Conservation (phyloP, 441 rosid species). For the Eruca vesicaria region DNA sequence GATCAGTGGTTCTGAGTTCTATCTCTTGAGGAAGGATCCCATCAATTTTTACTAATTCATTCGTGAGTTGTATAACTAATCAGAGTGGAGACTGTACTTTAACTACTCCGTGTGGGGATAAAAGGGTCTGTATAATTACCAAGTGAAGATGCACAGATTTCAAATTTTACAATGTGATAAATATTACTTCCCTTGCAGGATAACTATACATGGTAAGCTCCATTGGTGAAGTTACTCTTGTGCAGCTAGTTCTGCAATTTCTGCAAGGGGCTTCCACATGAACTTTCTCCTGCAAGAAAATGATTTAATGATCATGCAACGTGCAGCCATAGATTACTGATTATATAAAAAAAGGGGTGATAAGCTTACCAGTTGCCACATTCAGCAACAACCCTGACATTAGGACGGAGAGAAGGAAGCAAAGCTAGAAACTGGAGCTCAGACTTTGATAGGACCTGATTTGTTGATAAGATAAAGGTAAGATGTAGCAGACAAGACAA, state of each 20-base stretch:
- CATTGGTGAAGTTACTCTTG: slow-evolving; percentile 19
- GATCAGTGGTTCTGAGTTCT: neutral
- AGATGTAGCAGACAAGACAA: slow-evolving; percentile 11
- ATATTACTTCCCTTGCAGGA: slow-evolving; percentile 14
- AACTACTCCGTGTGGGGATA: neutral
- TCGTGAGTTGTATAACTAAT: neutral
- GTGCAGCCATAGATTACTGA: neutral
- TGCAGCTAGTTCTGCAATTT: slow-evolving; percentile 61
- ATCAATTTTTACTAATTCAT: neutral
- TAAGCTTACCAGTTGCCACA: slow-evolving; percentile 76
- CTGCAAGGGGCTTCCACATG: slow-evolving; percentile 80
- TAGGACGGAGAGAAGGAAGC: slow-evolving; percentile 84
- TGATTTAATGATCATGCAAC: neutral
- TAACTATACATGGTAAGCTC: slow-evolving; percentile 23
- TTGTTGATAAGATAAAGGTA: neutral
- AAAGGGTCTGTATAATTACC: neutral
- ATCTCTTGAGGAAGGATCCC: neutral
- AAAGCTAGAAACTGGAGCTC: slow-evolving; percentile 85
- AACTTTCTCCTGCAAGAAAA: slow-evolving; percentile 67
- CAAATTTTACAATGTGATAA: neutral
- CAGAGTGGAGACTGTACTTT: neutral
- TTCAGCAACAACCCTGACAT: slow-evolving; percentile 79
- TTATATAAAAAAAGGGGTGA: neutral
- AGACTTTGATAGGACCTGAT: slow-evolving; percentile 78
- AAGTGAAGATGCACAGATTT: neutral